Conservation (phyloP, 768 basidiomycete species). For the Tricholoma bakamatsutake region DNA sequence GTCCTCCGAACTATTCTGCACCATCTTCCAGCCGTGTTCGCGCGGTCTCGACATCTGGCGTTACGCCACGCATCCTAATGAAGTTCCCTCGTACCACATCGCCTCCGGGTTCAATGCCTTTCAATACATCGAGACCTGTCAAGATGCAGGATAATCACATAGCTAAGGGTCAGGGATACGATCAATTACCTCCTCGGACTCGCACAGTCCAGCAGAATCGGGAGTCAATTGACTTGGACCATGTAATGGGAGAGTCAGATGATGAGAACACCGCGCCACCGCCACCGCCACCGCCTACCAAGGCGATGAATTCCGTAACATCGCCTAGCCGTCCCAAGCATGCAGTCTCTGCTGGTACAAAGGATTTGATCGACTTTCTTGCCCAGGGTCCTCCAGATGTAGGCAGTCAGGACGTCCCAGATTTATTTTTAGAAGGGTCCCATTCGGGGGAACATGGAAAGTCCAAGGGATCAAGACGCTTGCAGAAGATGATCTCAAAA, state of each 20-base stretch:
- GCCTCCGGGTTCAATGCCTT: conserved; percentile 25
- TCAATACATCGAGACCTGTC: conserved; percentile 19
- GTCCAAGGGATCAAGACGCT: conserved; percentile 50
- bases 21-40: conserved; percentile 30
- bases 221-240: conserved; percentile 72
- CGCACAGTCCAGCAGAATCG: conserved; percentile 48
- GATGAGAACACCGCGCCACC: conserved; percentile 38
- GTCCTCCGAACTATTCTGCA: conserved; percentile 29
- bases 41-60: conserved; percentile 35
- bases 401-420: conserved; percentile 47
- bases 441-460: conserved; percentile 34
- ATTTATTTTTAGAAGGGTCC: conserved; percentile 25
- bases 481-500: conserved; percentile 82
- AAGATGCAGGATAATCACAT: conserved; percentile 23
- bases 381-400: conserved; percentile 52
- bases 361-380: conserved; percentile 53
- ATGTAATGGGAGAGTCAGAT: conserved; percentile 66
- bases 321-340: conserved; percentile 16
- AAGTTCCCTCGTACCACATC: conserved; percentile 24
- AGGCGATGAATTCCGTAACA: conserved; percentile 6
- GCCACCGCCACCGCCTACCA: conserved; percentile 14
- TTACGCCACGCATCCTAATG: conserved; percentile 20
- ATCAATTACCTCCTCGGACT: conserved; percentile 41
- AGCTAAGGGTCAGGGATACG: conserved; percentile 21
- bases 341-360: conserved; percentile 37